A percentile compares a stretch with the other conserved stretches of the same genome.
Evolutionary conservation across 768 basidiomycete species (phyloP).

Genomic region (Boletus rex-veris): DNA sequence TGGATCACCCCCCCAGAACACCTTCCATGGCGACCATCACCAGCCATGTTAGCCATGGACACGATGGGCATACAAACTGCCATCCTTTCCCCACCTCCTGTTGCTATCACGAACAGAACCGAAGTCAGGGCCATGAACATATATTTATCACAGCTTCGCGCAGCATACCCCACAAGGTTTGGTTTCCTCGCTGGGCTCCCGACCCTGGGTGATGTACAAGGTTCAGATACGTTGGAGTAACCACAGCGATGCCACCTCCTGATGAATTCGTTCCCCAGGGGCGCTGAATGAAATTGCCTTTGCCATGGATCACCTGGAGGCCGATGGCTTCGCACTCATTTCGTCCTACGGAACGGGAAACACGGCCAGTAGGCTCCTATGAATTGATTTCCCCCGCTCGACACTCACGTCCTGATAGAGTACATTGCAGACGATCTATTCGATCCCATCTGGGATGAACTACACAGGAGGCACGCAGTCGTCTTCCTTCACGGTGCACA

Average conservation of each 20-base stretch:
- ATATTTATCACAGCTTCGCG: slow-evolving; percentile 45
- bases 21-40: slow-evolving; percentile 59
- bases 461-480: slow-evolving; percentile 53
- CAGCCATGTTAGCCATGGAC: slow-evolving; percentile 65
- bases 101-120: slow-evolving; percentile 42
- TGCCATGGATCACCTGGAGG: slow-evolving; percentile 56
- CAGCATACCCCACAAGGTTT: slow-evolving; percentile 51
- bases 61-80: slow-evolving; percentile 52
- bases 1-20: slow-evolving; percentile 63
- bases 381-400: not conserved
- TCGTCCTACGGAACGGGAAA: slow-evolving; percentile 62
- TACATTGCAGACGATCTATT: slow-evolving; percentile 66
- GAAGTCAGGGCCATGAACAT: slow-evolving; percentile 47
- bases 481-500: slow-evolving; percentile 76
- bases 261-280: slow-evolving; percentile 36
- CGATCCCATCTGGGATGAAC: slow-evolving; percentile 67
- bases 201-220: slow-evolving; percentile 58
- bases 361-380: slow-evolving; percentile 45
- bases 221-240: slow-evolving; percentile 28
- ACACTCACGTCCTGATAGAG: slow-evolving; percentile 34
- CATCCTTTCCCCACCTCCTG: slow-evolving; percentile 65
- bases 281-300: slow-evolving; percentile 57
- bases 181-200: slow-evolving; percentile 70
- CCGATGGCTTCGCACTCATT: slow-evolving; percentile 61
- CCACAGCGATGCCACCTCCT: slow-evolving; percentile 4